phyloP scores from a whole-genome alignment of 2,329 filamentous ascomycete species.

The Xylaria sp. region DNA sequence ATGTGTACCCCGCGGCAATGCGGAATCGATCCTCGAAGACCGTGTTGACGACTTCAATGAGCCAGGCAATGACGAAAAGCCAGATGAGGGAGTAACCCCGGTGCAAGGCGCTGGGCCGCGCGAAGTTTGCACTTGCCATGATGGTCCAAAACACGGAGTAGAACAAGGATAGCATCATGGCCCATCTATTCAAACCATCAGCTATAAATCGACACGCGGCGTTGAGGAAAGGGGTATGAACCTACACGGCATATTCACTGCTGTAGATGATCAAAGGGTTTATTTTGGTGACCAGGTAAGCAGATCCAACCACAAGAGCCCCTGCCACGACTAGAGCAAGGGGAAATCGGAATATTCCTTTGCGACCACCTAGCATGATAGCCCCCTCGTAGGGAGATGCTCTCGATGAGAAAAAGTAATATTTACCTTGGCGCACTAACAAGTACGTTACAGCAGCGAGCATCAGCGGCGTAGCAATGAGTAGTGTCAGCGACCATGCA shows the following conservation, averaged over 20 bases:
- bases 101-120: constrained; percentile 80
- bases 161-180: constrained; percentile 78
- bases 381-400: constrained; percentile 53
- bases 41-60: constrained; percentile 65
- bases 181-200: constrained; percentile 47
- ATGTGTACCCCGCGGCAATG: constrained; percentile 73
- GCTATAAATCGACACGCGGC: background rate
- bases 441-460: constrained; percentile 64
- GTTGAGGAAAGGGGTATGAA: background rate
- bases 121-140: constrained; percentile 61
- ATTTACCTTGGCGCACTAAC: constrained; percentile 68
- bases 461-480: constrained; percentile 72
- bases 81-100: constrained; percentile 76
- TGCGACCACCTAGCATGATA: constrained; percentile 66
- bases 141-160: constrained; percentile 79
- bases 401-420: constrained; percentile 74
- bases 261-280: constrained; percentile 92
- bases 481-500: constrained; percentile 75
- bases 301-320: constrained; percentile 63
- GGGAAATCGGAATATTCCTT: constrained; percentile 80
- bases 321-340: constrained; percentile 65
- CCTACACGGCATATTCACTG: constrained; percentile 68
- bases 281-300: constrained; percentile 70
- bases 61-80: constrained; percentile 74
- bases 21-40: constrained; percentile 71